Conservation (phyloP, 2,329 filamentous ascomycete species). For the Trichoderma pleuroti region DNA sequence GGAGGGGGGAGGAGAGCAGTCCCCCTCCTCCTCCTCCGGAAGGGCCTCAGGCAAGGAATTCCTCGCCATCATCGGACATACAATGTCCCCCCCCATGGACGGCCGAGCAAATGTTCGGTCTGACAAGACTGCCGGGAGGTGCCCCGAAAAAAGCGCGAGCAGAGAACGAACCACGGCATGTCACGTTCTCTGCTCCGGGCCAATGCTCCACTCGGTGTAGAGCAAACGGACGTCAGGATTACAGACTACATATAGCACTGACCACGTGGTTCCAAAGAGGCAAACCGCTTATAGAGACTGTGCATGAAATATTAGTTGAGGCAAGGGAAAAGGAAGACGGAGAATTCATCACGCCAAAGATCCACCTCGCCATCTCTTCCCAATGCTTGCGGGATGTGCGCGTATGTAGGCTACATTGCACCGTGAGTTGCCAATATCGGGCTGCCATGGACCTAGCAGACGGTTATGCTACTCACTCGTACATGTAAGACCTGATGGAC, state of each 20-base stretch:
- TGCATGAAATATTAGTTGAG: background rate
- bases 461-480: background rate
- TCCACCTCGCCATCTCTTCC: background rate
- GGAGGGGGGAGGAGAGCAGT: background rate
- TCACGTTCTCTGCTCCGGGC: constrained; percentile 13
- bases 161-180: constrained; percentile 10
- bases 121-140: background rate
- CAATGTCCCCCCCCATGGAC: background rate
- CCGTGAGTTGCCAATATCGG: background rate
- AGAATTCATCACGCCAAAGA: background rate
- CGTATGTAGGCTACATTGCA: background rate
- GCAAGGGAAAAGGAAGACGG: background rate
- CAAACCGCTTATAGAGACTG: constrained; percentile 13
- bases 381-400: background rate
- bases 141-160: background rate
- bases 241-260: constrained; percentile 13
- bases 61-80: background rate
- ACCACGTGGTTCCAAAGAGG: constrained; percentile 21
- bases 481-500: background rate
- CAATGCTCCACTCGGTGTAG: constrained; percentile 2
- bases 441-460: background rate
- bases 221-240: constrained; percentile 13
- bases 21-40: background rate
- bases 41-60: background rate
- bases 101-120: constrained; percentile 9